Base-by-base conservation (phyloP, 768 basidiomycete genomes). In the Heimioporus sp. region DNA sequence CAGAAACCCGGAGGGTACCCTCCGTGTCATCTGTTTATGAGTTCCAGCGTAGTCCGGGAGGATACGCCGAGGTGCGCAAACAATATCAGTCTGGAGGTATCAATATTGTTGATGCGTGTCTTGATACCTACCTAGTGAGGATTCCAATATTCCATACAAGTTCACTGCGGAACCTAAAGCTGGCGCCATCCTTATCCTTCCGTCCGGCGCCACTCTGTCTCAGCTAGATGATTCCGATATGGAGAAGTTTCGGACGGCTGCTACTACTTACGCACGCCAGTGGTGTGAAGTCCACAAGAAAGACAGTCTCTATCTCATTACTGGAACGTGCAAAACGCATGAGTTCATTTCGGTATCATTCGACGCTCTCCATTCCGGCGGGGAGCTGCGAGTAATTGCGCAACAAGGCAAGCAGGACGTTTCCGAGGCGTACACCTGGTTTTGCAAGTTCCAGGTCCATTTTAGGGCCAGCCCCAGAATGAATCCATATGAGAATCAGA, bases 141-240 rank as follows among this genome's bases (percentile, higher is more conserved):
- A 36, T 9, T 41, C 40, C 32, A 24, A 52, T 21, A 11, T 46
- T 6, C 5, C 39, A 40, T 54, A 45, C 30, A 17, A 30, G 31
- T 55, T 57, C 48, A 44, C 9, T 2, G n/a, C 42, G 8, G 16
- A 1, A 13, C 37, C 44, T 10, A 21, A 32, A 2, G 30, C 28
- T 16, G 53, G 53, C 1, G 48, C 52, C 31, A 45, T 53, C 10
- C 38, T 56, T 38, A 49, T 53, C 34, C 44, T 48, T 30, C 52
- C 47, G 24, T 53, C 39, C 1, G 51, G 52, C 13, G 47, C 52
- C 15, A 19, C 21, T 8, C 44, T 21, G 4, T 24, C 2, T 10
- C 38, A 51, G 5, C 28, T 37, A 15, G 4, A 43, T 5, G n/a
- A 35, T 12, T 7, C 4, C 1, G 38, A 48, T 9, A 21, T 41